Conservation (phyloP, 768 basidiomycete genomes). For the Mycena leptocephala region DNA sequence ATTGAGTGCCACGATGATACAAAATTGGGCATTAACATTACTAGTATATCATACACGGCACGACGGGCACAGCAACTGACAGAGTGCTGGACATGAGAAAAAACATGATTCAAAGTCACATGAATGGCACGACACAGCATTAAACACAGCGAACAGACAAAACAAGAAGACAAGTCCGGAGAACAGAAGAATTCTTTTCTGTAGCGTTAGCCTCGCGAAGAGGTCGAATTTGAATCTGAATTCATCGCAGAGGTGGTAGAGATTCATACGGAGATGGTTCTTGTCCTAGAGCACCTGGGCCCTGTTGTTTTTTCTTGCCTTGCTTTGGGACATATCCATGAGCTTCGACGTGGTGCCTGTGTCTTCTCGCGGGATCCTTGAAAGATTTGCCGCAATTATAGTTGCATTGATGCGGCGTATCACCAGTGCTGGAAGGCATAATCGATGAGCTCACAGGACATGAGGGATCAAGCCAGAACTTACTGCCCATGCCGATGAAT, state of each 20-base stretch:
- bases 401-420: slow-evolving; percentile 68
- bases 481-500: slow-evolving; percentile 73
- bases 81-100: not conserved
- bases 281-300: slow-evolving; percentile 33
- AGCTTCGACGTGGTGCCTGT: slow-evolving; percentile 69
- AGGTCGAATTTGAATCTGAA: slow-evolving; percentile 2
- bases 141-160: too few species aligned
- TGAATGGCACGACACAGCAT: slow-evolving; percentile 16
- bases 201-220: slow-evolving; percentile 2
- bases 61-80: not conserved
- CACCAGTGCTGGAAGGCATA: slow-evolving; percentile 64
- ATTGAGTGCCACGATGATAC: not conserved
- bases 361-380: slow-evolving; percentile 77
- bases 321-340: slow-evolving; percentile 68
- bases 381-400: slow-evolving; percentile 68
- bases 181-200: not conserved
- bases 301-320: slow-evolving; percentile 60
- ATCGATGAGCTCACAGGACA: slow-evolving; percentile 1
- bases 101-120: slow-evolving; percentile 3
- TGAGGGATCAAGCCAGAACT: slow-evolving; percentile 28
- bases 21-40: slow-evolving; percentile 19
- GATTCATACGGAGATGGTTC: slow-evolving; percentile 21
- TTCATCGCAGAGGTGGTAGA: slow-evolving; percentile 15
- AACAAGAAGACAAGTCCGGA: not conserved
- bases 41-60: not conserved